Evolutionary conservation across 2,329 filamentous ascomycete species (phyloP), one percentile per base, ranked within the genome.

Genomic region (Apiospora aurea): DNA sequence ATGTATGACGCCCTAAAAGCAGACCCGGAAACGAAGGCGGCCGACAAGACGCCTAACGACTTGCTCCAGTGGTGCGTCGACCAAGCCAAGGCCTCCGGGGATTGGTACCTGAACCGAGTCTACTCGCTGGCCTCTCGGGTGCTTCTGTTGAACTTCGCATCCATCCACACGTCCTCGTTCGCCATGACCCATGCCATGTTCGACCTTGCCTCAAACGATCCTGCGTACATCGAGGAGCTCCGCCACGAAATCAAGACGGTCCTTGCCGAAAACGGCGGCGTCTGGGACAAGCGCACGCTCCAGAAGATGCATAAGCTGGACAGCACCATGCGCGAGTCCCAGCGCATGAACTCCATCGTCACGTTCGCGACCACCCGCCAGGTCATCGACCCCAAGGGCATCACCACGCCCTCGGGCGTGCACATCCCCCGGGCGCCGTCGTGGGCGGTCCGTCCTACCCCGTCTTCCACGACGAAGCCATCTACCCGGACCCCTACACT

Each of bases 141-240:
- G 76, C 79, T 87, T 2, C 75, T 76, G 0, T 72, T 87, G 24
- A 84, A 80, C 64, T 84, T 87, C 73, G 86, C 85, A 0, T 82
- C 86, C 1, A 87, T 89, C 43, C 85, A 87, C 73, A 87, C 86
- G 0, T 87, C 85, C 0, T 82, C 83, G 0, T 70, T 84, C 66
- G 81, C 83, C 0, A 71, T 82, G 0, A 85, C 83, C 0, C 83
- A 73, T 73, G 82, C 49, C 11, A 74, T 89, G 47, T 82, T 83
- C 47, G 85, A 88, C 71, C 79, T 89, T 1, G 80, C 79, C 1
- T 64, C 82, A 78, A 34, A 83, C 6, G 38, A 66, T 26, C 51
- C 70, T 5, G 73, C 86, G 72, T 83, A 83, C 75, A 75, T 87
- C 46, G 81, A 85, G 46, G 82, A 84, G 64, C 77, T 87, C 38